Conservation (phyloP, 2,329 filamentous ascomycete genomes). For the Juglanconis oblonga region DNA sequence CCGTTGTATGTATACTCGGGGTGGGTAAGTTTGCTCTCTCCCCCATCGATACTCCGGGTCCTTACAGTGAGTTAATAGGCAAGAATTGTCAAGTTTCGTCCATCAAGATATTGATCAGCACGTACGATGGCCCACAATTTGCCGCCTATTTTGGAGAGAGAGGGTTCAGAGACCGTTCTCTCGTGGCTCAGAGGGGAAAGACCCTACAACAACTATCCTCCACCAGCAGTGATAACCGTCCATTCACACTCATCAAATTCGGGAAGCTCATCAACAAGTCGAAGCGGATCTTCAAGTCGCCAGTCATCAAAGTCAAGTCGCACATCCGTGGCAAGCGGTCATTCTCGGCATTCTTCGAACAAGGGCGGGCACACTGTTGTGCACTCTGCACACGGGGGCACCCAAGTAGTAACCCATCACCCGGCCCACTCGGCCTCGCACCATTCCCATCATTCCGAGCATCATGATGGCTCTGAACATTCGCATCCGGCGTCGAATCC, state of each 20-base stretch:
- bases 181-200: not conserved
- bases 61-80: too few relatives aligned
- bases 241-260: not conserved
- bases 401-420: not conserved
- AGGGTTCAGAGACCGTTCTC: not conserved
- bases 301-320: not conserved
- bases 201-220: not conserved
- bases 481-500: not conserved
- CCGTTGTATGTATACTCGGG: too few relatives aligned
- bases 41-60: too few relatives aligned
- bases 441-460: too few relatives aligned
- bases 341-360: not conserved
- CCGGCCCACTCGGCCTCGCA: too few relatives aligned
- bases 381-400: not conserved
- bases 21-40: too few relatives aligned
- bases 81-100: too few relatives aligned
- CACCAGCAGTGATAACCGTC: not conserved
- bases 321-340: not conserved
- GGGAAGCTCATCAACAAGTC: not conserved
- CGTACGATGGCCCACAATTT: not conserved
- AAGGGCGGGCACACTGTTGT: not conserved
- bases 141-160: not conserved
- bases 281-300: not conserved
- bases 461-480: too few relatives aligned
- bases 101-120: too few relatives aligned